Evolutionary conservation across 805 yeast species (phyloP).

Genomic region (Lipomyces yamadae): DNA sequence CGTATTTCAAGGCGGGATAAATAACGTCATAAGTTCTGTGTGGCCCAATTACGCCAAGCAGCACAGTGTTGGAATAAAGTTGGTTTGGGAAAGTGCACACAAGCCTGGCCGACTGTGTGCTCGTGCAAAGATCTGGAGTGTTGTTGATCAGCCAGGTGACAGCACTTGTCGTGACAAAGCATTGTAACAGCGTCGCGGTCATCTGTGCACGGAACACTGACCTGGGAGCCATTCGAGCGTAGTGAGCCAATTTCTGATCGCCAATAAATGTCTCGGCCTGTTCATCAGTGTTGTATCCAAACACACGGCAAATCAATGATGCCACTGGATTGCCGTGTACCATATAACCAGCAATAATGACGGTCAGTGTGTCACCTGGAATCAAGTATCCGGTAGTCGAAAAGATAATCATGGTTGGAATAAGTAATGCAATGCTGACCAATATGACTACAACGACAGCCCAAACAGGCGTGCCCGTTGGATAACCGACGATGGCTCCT

Average conservation of each 20-base stretch:
- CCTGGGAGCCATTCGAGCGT: conserved; percentile 66
- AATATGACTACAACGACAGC: conserved; percentile 61
- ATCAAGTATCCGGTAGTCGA: conserved; percentile 65
- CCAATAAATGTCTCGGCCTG: conserved; percentile 61
- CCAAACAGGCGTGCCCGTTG: conserved; percentile 61
- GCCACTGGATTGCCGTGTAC: conserved; percentile 27
- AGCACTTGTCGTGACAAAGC: conserved; percentile 51
- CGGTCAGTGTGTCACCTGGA: conserved; percentile 52
- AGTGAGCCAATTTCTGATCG: conserved; percentile 68
- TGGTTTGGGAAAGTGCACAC: conserved; percentile 54
- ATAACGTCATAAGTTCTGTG: conserved; percentile 59
- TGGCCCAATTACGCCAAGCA: conserved; percentile 72
- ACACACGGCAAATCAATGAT: conserved; percentile 65
- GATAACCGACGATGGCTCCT: conserved; percentile 45
- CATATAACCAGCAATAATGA: conserved; percentile 25
- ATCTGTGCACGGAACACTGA: conserved; percentile 60
- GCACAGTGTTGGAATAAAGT: conserved; percentile 59
- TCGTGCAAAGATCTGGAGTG: conserved; percentile 51
- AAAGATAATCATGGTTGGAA: conserved; percentile 65
- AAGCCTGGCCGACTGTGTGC: conserved; percentile 52
- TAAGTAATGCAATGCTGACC: conserved; percentile 58
- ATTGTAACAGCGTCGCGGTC: conserved; percentile 53
- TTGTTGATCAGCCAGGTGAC: conserved; percentile 40
- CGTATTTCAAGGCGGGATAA: conserved; percentile 60
- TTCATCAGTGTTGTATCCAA: conserved; percentile 58